Evolutionary conservation across 495 filamentous ascomycete genomes (phyloP).

Genomic region (Aspergillus incahuasiensis): DNA sequence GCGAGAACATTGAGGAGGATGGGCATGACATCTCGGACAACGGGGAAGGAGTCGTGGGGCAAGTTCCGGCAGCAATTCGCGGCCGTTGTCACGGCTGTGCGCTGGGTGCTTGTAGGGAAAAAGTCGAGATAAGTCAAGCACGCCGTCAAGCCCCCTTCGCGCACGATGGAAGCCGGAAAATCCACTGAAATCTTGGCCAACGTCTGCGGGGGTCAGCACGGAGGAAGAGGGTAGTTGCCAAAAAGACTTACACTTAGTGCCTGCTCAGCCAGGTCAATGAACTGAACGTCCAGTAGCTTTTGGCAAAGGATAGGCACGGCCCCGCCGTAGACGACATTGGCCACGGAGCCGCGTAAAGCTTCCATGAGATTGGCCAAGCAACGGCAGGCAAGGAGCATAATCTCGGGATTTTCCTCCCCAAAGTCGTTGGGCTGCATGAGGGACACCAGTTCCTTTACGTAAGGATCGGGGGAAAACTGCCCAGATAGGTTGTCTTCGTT

Average conservation of each 20-base stretch:
- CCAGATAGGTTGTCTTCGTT: constrained; percentile 96
- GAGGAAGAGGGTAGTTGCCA: background rate
- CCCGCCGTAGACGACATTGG: constrained; percentile 92
- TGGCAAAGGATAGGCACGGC: constrained; percentile 91
- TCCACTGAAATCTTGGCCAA: constrained; percentile 96
- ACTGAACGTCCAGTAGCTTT: constrained; percentile 90
- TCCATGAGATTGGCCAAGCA: constrained; percentile 98
- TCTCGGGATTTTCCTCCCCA: constrained; percentile 90
- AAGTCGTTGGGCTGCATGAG: constrained; percentile 88
- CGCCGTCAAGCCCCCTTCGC: constrained; percentile 89
- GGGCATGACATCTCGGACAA: constrained; percentile 91
- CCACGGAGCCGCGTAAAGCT: constrained; percentile 83
- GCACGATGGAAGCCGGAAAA: constrained; percentile 92
- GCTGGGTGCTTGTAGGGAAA: constrained; percentile 94
- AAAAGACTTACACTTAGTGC: constrained; percentile 68
- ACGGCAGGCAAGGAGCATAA: constrained; percentile 95
- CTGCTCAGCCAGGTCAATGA: constrained; percentile 96
- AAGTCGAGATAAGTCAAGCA: constrained; percentile 95
- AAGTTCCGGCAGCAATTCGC: constrained; percentile 98
- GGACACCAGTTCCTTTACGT: constrained; percentile 88
- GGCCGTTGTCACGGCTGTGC: constrained; percentile 92
- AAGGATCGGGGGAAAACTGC: constrained; percentile 89
- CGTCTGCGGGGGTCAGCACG: constrained; percentile 48
- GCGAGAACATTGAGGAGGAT: constrained; percentile 82
- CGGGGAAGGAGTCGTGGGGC: constrained; percentile 83